Percentiles rank a stretch among this genome's conserved stretches.
Conservation (phyloP, 2,329 filamentous ascomycete species). For the Zymoseptoria tritici region DNA sequence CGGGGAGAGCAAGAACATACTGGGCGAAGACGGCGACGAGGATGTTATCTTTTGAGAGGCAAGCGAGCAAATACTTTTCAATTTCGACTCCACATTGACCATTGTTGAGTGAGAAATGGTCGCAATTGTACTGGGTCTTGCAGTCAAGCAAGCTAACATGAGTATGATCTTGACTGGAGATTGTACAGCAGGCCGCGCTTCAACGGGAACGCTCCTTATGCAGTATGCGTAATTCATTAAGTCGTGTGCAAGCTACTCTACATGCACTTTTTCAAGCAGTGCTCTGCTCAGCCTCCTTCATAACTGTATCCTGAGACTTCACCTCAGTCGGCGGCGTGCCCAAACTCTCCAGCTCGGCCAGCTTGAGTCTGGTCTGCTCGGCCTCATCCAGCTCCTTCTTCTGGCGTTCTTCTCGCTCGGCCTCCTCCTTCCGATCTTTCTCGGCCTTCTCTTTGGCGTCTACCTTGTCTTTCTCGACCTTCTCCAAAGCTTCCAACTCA, state of each 20-base stretch:
- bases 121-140: too few relatives aligned
- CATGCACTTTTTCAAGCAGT: background rate
- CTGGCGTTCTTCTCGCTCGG: conserved; percentile 28
- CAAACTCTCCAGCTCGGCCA: conserved; percentile 21
- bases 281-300: background rate
- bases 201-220: background rate
- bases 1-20: conserved; percentile 24
- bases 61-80: background rate
- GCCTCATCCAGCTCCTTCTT: conserved; percentile 48
- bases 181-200: too few relatives aligned
- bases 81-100: too few relatives aligned
- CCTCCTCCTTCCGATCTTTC: conserved; percentile 35
- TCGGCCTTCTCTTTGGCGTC: conserved; percentile 72
- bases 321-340: background rate
- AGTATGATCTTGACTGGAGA: too few relatives aligned
- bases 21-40: conserved; percentile 30
- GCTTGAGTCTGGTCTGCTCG: conserved; percentile 36
- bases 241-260: background rate
- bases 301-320: background rate
- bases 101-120: too few relatives aligned
- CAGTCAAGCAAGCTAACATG: too few relatives aligned
- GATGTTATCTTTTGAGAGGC: conserved; percentile 19
- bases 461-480: conserved; percentile 36
- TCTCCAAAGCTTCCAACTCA: conserved; percentile 71
- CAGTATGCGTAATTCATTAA: background rate